Conservation (phyloP, 345 rosid species). For the Citrus medica region DNA sequence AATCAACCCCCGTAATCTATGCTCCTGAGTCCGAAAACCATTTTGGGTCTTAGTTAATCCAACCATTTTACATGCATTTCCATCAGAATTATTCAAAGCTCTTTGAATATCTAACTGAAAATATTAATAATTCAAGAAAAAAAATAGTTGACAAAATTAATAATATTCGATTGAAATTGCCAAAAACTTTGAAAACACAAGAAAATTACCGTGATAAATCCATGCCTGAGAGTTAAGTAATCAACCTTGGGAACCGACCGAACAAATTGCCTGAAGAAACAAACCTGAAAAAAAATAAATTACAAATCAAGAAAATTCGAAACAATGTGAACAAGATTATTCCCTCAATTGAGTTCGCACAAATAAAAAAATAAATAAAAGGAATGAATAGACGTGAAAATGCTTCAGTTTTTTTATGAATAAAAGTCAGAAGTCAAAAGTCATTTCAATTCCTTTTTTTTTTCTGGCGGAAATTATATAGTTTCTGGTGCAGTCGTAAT, state of each 20-base stretch:
- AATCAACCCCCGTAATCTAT: no score
- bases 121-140: background rate
- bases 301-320: background rate
- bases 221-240: slow-evolving; percentile 87
- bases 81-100: no score
- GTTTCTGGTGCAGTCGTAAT: background rate
- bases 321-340: background rate
- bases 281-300: slow-evolving; percentile 42
- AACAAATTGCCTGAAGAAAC: slow-evolving; percentile 89
- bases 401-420: background rate
- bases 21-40: background rate
- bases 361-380: no score
- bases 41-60: background rate
- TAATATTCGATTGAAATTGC: background rate
- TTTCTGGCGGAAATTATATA: background rate
- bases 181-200: background rate
- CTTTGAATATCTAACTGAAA: no score
- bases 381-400: background rate
- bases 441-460: no score
- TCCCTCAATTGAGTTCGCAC: background rate
- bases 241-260: slow-evolving; percentile 84
- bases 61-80: background rate
- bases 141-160: background rate
- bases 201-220: slow-evolving; percentile 70
- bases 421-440: background rate